A percentile compares a stretch with the other conserved stretches of the same genome.
These are phyloP conservation scores for Sugiyamaella lignohabitans DNA, from an alignment of 805 yeast genomes.

Conservation along the genomic window DNA sequence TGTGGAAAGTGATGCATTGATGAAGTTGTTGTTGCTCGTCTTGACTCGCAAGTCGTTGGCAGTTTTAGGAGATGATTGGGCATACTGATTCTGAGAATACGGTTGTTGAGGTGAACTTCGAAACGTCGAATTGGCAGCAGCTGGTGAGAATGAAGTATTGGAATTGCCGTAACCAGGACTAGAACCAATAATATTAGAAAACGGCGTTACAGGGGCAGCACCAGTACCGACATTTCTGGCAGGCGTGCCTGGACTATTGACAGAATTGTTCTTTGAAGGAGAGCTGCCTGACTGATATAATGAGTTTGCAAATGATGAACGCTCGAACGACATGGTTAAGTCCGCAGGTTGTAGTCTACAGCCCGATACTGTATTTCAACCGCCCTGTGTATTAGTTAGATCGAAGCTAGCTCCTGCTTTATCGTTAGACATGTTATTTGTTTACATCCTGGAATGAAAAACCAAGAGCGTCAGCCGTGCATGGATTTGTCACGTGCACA, in stretches of 20 bases:
- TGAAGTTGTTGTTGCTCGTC: neutral
- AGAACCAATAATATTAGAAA: neutral
- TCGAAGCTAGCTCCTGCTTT: too few species aligned
- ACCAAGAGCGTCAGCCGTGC: too few species aligned
- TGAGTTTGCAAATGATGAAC: neutral
- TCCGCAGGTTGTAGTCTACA: too few species aligned
- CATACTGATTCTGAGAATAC: too few species aligned
- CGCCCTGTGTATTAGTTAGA: too few species aligned
- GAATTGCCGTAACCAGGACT: neutral
- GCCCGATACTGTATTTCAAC: too few species aligned
- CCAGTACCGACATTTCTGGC: too few species aligned
- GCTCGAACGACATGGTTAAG: neutral
- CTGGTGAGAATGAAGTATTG: neutral
- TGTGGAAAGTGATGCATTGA: neutral
- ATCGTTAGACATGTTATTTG: too few species aligned
- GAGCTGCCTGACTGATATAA: neutral
- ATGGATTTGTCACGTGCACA: too few species aligned
- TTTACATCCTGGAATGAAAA: too few species aligned
- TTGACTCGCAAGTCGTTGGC: neutral
- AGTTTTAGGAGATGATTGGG: too few species aligned
- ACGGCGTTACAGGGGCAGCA: neutral
- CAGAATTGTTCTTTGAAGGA: neutral
- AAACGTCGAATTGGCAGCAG: neutral
- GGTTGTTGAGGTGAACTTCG: neutral
- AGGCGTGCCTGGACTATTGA: too few species aligned